Base-by-base conservation (phyloP, 1,139 yeast species). In the Magnusiomyces magnusii region DNA sequence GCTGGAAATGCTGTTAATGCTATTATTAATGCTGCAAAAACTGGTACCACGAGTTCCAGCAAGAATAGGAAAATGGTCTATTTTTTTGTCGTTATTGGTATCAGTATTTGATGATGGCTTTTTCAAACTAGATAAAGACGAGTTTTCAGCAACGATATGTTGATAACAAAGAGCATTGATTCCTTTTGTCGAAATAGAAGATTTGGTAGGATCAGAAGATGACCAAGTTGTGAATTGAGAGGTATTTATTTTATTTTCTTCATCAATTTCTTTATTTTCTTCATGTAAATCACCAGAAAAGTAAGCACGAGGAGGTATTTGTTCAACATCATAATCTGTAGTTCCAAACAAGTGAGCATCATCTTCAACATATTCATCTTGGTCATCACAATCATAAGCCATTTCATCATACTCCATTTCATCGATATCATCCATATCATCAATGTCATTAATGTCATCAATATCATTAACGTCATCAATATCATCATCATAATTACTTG, bases 311-410 rank as follows among this genome's bases (percentile, higher is more conserved):
- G 49, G 49, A 2, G 27, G 49, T 10, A 23, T 27, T 21, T 19
- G 27, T 21, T 44, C 27, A 44, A 44, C 15, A 10, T 10, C 19
- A 34, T 5, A 24, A n/a, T 23, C 23, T 25, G 47, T 19, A 13
- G 39, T 10, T 3, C 55, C 55, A 41, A 41, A 52, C 10, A 52
- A 42, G 34, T 52, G 55, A 5, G 55, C 55, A 41, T 52, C 55
- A 27, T 52, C 55, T 52, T 52, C 55, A 5, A 41, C 36, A 24
- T 41, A 52, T 17, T 36, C 47, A 17, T 51, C 47, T n/a, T 31
- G 41, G 23, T 31, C 25, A 15, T 50, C 17, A 19, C 31, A 50
- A 28, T 50, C 53, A 19, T 31, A 50, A 25, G 13, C n/a, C 36
- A 13, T n/a, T 2, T 23, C 23, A 31, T 31, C 49, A 17, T 44